Evolutionary conservation across 176 grass and related monocot species (phyloP), one percentile per base, ranked within the genome.

Genomic region (Panicum miliaceum): DNA sequence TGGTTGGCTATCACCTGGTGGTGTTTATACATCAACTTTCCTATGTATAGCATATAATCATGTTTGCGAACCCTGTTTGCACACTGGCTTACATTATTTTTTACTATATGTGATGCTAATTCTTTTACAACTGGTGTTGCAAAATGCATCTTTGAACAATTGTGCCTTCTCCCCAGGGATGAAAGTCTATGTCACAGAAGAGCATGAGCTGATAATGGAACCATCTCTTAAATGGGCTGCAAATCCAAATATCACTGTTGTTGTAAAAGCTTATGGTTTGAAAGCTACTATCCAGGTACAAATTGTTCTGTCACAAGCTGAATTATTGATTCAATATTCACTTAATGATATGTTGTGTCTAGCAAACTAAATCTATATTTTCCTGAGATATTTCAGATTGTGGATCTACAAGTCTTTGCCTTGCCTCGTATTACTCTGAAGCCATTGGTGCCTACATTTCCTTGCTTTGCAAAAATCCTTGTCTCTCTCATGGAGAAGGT

Each of bases 401-500:
- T 99, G 34, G 96, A 99, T 87, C 75, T 99, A 56, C 96, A 99
- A 89, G 87, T 99, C 71, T 99, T 99, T 89, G 93, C 96, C 61
- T 83, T 60, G 7, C 96, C 96, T 48, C 93, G 93, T 68, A 92
- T 99, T 88, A 99, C 96, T 84, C 77, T 96, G 80, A 99, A 96
- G 83, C 93, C 96, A 48, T 88, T 99, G 85, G 93, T 99, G 19
- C 65, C 93, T 43, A 80, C 75, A 29, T 99, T 99, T 89, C 96
- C 93, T 85, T 99, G 96, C 88, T 99, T 99, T 61, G 89, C 91
- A 63, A 94, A 92, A 76, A 96, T 99, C 12, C 19, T 78, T 52
- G 89, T 99, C 43, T 95, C 93, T 84, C 96, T 99, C 52, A 95
- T 96, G 93, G 91, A 96, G 72, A 99, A 96, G 93, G 96, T 98